Percentiles rank a stretch among this genome's conserved stretches.
These are phyloP conservation scores for Rehmannia glutinosa DNA, from an alignment of 257 asterid species.

Conservation along the genomic window DNA sequence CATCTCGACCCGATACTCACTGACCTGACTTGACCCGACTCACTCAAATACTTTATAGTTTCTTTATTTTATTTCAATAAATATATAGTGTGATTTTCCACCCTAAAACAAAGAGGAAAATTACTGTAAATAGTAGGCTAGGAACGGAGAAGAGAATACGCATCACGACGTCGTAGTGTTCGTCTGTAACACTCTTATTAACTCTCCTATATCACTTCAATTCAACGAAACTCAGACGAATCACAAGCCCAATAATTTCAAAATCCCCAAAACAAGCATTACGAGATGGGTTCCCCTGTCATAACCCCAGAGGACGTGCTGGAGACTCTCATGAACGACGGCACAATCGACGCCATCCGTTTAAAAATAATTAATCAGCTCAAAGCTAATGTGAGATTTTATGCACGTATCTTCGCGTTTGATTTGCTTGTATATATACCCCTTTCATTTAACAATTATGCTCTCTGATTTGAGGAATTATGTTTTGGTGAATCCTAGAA, in stretches of 20 bases:
- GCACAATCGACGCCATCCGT: slow-evolving; percentile 83
- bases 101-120: too few species aligned
- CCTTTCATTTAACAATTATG: neutral
- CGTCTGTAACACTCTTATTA: neutral
- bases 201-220: neutral
- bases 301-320: slow-evolving; percentile 84
- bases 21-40: too few species aligned
- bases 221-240: neutral
- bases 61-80: too few species aligned
- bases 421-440: neutral
- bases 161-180: neutral
- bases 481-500: neutral
- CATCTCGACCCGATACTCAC: too few species aligned
- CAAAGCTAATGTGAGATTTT: slow-evolving; percentile 71
- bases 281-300: slow-evolving; percentile 50
- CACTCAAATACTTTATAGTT: too few species aligned
- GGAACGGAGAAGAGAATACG: too few species aligned
- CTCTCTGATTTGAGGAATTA: neutral
- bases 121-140: too few species aligned
- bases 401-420: neutral
- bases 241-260: neutral
- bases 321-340: slow-evolving; percentile 92
- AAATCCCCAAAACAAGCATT: slow-evolving; percentile 7
- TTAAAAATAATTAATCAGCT: slow-evolving; percentile 84
- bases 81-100: too few species aligned